Conservation (phyloP, 2,329 filamentous ascomycete species). For the Bipolaris victoriae region DNA sequence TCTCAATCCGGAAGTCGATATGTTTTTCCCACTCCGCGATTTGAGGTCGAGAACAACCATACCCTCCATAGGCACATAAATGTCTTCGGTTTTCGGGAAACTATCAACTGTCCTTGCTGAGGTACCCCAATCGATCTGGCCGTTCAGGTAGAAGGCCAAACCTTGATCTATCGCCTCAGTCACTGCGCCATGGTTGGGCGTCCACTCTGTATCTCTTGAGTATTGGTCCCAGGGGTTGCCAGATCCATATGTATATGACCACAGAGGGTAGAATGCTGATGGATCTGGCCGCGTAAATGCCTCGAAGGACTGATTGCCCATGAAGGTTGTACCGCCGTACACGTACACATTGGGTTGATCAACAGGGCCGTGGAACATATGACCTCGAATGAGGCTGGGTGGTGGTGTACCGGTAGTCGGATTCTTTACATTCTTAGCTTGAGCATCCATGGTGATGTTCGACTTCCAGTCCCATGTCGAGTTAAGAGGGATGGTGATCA, state of each 20-base stretch:
- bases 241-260: neutral
- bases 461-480: neutral
- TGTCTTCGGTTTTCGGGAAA: neutral
- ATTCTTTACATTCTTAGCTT: neutral
- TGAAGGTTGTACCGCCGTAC: neutral
- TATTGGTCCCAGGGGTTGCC: neutral
- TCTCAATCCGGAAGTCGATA: neutral
- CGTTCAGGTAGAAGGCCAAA: conserved; percentile 51
- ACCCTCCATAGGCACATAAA: neutral
- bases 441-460: neutral
- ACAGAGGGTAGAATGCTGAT: neutral
- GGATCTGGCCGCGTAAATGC: neutral
- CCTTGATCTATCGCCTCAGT: conserved; percentile 48
- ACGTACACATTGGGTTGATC: neutral
- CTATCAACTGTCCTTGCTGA: conserved; percentile 16
- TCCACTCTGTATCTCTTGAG: neutral
- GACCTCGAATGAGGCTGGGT: neutral
- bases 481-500: neutral
- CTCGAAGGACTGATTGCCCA: neutral
- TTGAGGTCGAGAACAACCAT: conserved; percentile 9
- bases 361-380: neutral
- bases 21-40: conserved; percentile 12
- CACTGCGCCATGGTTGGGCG: conserved; percentile 44
- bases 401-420: neutral
- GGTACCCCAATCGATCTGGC: conserved; percentile 48